A percentile compares a stretch with the other conserved stretches of the same genome.
Evolutionary conservation across 1,139 yeast genomes (phyloP).

Genomic region (Eremothecium gossypii): DNA sequence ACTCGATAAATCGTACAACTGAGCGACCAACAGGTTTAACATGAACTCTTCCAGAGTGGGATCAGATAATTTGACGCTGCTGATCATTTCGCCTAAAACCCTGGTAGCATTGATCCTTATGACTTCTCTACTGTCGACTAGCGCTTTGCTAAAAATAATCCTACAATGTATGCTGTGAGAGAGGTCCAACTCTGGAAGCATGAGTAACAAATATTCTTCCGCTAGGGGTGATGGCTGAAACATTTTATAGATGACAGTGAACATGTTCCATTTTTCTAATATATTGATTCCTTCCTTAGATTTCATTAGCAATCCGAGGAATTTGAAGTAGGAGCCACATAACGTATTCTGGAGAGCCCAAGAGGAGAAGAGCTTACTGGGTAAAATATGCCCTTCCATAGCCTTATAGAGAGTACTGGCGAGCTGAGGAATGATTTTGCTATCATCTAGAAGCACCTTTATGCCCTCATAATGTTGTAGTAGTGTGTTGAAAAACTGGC

Average conservation of each 20-base stretch:
- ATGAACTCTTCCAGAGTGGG: constrained; percentile 26
- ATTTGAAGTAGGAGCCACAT: constrained; percentile 66
- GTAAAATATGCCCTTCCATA: constrained; percentile 38
- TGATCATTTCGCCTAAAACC: constrained; percentile 35
- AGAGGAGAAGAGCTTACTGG: constrained; percentile 64
- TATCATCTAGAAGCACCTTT: constrained; percentile 50
- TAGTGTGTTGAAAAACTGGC: constrained; percentile 61
- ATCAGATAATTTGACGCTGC: constrained; percentile 8
- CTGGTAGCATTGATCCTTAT: constrained; percentile 51
- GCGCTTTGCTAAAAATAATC: constrained; percentile 53
- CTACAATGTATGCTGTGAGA: constrained; percentile 58
- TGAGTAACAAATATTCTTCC: constrained; percentile 45
- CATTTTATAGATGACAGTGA: constrained; percentile 69
- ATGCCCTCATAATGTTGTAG: constrained; percentile 57
- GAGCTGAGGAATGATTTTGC: constrained; percentile 74
- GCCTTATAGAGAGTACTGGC: constrained; percentile 80
- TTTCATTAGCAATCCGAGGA: constrained; percentile 64
- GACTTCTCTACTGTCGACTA: constrained; percentile 45
- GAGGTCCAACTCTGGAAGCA: constrained; percentile 56
- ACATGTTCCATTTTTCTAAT: constrained; percentile 74
- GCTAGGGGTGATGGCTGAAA: constrained; percentile 48
- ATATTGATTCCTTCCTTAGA: constrained; percentile 54
- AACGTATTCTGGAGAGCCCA: constrained; percentile 54
- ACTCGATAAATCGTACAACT: constrained; percentile 56
- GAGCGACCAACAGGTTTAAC: constrained; percentile 49